phyloP scores from a whole-genome alignment of 768 basidiomycete species.

The Antrodiella citrinella region DNA sequence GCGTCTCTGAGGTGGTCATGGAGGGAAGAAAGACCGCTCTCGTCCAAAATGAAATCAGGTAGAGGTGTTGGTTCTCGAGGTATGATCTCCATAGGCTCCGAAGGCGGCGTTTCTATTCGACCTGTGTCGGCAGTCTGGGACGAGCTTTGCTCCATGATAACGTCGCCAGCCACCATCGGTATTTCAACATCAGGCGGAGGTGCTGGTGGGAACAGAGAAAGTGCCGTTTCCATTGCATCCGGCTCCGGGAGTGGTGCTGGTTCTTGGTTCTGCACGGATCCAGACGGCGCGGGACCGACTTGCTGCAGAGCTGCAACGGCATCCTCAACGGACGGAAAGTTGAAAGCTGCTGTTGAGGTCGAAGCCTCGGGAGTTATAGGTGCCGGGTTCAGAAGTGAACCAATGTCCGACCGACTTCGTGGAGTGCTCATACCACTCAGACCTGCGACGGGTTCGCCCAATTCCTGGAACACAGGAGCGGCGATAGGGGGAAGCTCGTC shows the following conservation, averaged over 20 bases:
- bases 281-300: not conserved
- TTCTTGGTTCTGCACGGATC: not conserved
- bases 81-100: slow-evolving; percentile 38
- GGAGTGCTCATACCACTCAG: slow-evolving; percentile 6
- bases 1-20: slow-evolving; percentile 36
- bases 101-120: slow-evolving; percentile 9
- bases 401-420: slow-evolving; percentile 31
- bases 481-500: slow-evolving; percentile 13
- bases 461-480: slow-evolving; percentile 4
- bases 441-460: not conserved
- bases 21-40: slow-evolving; percentile 40
- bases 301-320: not conserved
- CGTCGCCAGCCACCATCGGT: not conserved
- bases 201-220: not conserved
- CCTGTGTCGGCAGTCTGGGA: not conserved
- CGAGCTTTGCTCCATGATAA: not conserved
- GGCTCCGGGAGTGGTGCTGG: not conserved
- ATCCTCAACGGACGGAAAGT: not conserved
- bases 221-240: too few relatives aligned
- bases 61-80: slow-evolving; percentile 61
- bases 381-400: slow-evolving; percentile 46
- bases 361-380: slow-evolving; percentile 24
- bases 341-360: slow-evolving; percentile 8
- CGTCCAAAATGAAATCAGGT: slow-evolving; percentile 70
- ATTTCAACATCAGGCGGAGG: not conserved